Base-by-base conservation (phyloP, 768 basidiomycete genomes). In the Coprinellus aureogranulatus region DNA sequence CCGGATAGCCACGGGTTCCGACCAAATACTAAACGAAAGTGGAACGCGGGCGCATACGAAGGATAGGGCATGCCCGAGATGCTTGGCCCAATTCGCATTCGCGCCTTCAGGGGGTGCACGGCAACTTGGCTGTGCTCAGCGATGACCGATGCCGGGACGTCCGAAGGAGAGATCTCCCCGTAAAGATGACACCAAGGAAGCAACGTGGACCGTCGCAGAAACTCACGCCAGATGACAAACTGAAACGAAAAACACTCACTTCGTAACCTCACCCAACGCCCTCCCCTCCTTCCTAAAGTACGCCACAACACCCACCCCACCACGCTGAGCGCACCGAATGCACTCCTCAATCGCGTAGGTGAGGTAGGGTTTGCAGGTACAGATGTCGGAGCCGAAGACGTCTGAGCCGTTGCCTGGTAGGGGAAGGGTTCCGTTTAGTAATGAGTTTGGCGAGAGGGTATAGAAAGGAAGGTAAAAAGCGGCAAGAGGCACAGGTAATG, bases 271-370 rank as follows among this genome's bases (percentile, higher is more conserved):
- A 2, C 95, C 95, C 1, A 98, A 78, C 0, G 93, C 93, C 41
- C 95, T 83, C 11, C 94, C 94, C 71, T 96, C 93, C 68, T 96
- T 94, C 55, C 94, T 81, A 82, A 96, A 95, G 73, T 98, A 98
- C 10, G 95, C 87, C 18, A 96, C 90, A 26, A 94, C 81, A 20
- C 96, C 96, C 25, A 97, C 92, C 25, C 96, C 96, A 66, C 74
- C 73, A 14, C 68, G 67, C 55, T 82, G 81, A 2, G 79, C 94
- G 47, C 85, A 81, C 30, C 88, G 87, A 63, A 97, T 88, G 59
- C 92, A 94, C 67, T 98, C 94, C 70, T 94, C 88, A 62, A 98
- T 97, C 11, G 94, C 93, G 66, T 90, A 97, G 20, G 86, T 82
- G 50, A 96, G 82, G 72, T 97, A 97, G 0, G 94, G 93, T 64